A percentile compares a stretch with the other conserved stretches of the same genome.
Evolutionary conservation across 768 basidiomycete genomes (phyloP).

Genomic region (Tylopilus sp.): DNA sequence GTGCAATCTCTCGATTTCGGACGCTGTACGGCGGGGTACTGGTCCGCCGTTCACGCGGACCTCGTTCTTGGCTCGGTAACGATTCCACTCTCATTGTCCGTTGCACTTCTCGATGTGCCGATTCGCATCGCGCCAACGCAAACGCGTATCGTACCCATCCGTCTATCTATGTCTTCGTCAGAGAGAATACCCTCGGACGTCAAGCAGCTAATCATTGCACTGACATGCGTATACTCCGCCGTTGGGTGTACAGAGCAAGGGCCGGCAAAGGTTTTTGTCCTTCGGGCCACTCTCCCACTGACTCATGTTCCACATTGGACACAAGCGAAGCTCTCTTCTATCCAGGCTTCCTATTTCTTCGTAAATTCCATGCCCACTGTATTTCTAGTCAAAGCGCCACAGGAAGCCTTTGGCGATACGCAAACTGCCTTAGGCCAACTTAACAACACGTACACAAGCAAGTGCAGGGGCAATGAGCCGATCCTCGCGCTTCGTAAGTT

Average conservation of each 20-base stretch:
- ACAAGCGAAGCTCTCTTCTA: conserved; percentile 29
- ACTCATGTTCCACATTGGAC: conserved; percentile 45
- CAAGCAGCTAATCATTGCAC: conserved; percentile 38
- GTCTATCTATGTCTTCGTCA: conserved; percentile 36
- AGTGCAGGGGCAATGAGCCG: conserved; percentile 37
- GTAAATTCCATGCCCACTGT: conserved; percentile 50
- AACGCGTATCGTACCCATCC: conserved; percentile 55
- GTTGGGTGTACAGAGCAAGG: neutral
- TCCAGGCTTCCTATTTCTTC: conserved; percentile 60
- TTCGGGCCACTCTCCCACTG: conserved; percentile 43
- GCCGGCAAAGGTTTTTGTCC: conserved; percentile 2
- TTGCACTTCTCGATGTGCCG: conserved; percentile 17
- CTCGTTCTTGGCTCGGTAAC: neutral
- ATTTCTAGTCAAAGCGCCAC: conserved; percentile 60
- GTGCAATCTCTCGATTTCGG: conserved; percentile 42
- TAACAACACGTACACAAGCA: neutral
- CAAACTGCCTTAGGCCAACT: neutral
- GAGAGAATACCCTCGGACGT: conserved; percentile 31
- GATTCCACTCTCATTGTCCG: conserved; percentile 16
- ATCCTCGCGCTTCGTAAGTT: conserved; percentile 64
- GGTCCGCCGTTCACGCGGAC: conserved; percentile 41
- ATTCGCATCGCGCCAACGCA: conserved; percentile 57
- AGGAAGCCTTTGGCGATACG: conserved; percentile 23
- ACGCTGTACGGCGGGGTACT: conserved; percentile 37
- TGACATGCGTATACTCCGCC: conserved; percentile 25